Evolutionary conservation across 441 rosid genomes (phyloP).

Genomic region (Pelargonium exstipulatum): DNA sequence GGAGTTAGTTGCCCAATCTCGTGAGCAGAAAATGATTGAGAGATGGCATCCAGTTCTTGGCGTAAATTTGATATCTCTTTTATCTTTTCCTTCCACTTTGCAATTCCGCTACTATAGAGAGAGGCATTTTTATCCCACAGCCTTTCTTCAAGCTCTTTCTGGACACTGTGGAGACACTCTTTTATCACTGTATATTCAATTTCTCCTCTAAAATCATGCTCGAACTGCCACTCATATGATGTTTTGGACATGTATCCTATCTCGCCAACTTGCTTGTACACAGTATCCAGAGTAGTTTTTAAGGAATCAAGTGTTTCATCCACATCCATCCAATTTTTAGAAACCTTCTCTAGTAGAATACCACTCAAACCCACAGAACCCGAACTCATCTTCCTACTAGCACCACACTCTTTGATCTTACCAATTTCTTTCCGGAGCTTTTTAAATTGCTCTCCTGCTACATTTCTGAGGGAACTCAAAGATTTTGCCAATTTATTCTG

Average conservation of each 20-base stretch:
- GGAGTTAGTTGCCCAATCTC: slow-evolving; percentile 50
- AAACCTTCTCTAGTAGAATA: slow-evolving; percentile 32
- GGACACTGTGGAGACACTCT: slow-evolving; percentile 43
- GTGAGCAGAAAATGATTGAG: slow-evolving; percentile 41
- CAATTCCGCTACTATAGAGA: slow-evolving; percentile 30
- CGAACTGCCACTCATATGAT: slow-evolving; percentile 46
- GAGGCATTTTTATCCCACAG: slow-evolving; percentile 37
- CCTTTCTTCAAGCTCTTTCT: slow-evolving; percentile 52
- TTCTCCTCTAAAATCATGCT: slow-evolving; percentile 43
- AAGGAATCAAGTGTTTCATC: slow-evolving; percentile 49
- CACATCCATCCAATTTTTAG: slow-evolving; percentile 39
- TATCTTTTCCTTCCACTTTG: slow-evolving; percentile 38
- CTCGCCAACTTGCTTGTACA: slow-evolving; percentile 32
- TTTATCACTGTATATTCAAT: slow-evolving; percentile 46
- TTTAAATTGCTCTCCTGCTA: slow-evolving; percentile 44
- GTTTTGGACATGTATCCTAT: slow-evolving; percentile 33
- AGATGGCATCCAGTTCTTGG: slow-evolving; percentile 58
- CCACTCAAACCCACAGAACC: slow-evolving; percentile 44
- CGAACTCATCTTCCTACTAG: slow-evolving; percentile 31
- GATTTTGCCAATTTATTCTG: slow-evolving; percentile 30
- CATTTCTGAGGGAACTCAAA: slow-evolving; percentile 33
- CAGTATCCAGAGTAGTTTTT: slow-evolving; percentile 37
- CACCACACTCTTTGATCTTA: slow-evolving; percentile 34
- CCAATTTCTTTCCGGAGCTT: slow-evolving; percentile 57
- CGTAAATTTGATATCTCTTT: slow-evolving; percentile 62